Base-by-base conservation (phyloP, 352 stramenopile species). In the Saprolegnia parasitica region DNA sequence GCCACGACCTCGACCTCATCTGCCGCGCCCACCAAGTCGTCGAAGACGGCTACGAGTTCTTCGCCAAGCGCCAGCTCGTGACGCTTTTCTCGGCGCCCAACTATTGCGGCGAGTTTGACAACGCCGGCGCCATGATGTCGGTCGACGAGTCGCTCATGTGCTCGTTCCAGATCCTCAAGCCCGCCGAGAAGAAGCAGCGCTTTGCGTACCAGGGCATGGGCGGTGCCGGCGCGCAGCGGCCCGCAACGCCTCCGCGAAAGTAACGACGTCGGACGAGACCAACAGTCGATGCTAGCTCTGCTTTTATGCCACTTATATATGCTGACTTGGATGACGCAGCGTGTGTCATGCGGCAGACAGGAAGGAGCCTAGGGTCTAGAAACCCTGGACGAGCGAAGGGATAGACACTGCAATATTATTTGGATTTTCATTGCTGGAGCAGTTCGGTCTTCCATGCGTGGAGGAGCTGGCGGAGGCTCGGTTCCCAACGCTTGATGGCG, bases 1-100 rank as follows among this genome's bases (percentile, higher is more conserved):
- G 96, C 68, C 97, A 99, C 71, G 97, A 98, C 75, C 80, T 99
- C 40, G 96, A 98, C 76, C 85, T 99, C 60, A 98, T 99, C 77
- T 98, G 96, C 71, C 84, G 96, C 71, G 96, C 96, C 18, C 96
- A 99, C 77, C 92, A 98, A 57, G 79, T 97, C 32, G 83, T 90
- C 71, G 98, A 99, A 72, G 98, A 99, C 77, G 98, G 98, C 45
- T 99, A 99, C 82, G 97, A 99, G 81, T 99, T 99, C 81, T 99
- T 99, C 76, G 97, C 97, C 2, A 86, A 94, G 37, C 87, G 97
- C 63, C 96, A 99, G 77, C 87, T 99, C 32, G 97, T 99, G 13
- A 99, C 98, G 18, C 88, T 99, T 63, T 99, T 99, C 77, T 99
- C 96, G 20, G 98, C 98, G 9, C 98, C 98, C 13, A 99, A 99